These are phyloP conservation scores for Turritis glabra DNA, from an alignment of 345 rosid genomes.

Conservation along the genomic window DNA sequence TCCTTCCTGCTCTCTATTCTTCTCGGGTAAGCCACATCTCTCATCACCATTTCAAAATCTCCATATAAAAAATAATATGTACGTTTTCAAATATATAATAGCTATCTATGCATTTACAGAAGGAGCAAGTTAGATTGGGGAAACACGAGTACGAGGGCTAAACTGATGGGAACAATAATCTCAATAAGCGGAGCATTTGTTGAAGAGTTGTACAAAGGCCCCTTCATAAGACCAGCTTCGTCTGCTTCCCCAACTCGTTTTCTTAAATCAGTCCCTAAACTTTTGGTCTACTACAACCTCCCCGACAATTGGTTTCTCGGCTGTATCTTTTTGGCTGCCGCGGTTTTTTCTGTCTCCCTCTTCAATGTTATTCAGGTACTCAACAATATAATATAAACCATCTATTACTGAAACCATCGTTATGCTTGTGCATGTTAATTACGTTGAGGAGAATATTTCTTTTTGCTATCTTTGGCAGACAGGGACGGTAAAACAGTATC, in stretches of 20 bases:
- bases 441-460: neutral
- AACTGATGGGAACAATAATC: constrained; percentile 53
- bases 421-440: constrained; percentile 4
- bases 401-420: neutral
- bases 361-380: constrained; percentile 75
- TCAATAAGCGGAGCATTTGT: constrained; percentile 57
- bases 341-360: constrained; percentile 55
- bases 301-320: constrained; percentile 76
- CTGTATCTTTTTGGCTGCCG: constrained; percentile 64
- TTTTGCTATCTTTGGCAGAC: constrained; percentile 38
- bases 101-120: constrained; percentile 30
- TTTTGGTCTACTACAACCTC: constrained; percentile 52
- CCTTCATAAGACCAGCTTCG: constrained; percentile 48
- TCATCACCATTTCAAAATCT: neutral
- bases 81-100: constrained; percentile 5
- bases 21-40: constrained; percentile 53
- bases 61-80: neutral
- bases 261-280: constrained; percentile 39
- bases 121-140: constrained; percentile 52
- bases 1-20: constrained; percentile 61
- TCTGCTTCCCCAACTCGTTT: constrained; percentile 37
- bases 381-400: neutral
- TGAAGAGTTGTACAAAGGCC: constrained; percentile 60
- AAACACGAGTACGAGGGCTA: constrained; percentile 48
- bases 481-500: constrained; percentile 55